Base-by-base conservation (phyloP, 495 filamentous ascomycete species). In the Hypoxylon cercidicola region DNA sequence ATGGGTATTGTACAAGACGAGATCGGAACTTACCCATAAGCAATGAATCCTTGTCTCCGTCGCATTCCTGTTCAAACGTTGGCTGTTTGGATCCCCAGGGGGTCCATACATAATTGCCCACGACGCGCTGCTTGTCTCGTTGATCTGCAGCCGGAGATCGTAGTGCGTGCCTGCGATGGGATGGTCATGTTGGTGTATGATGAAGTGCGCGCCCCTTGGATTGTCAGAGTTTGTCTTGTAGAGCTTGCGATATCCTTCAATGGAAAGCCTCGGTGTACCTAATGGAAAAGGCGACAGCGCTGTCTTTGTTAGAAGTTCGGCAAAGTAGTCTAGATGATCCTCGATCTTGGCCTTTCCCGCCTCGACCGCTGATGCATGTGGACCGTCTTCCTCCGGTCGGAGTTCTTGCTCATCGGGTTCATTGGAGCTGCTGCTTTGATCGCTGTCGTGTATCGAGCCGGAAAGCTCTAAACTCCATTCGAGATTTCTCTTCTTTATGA, bases 131-230 rank as follows among this genome's bases (percentile, higher is more conserved):
- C 87, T 90, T 1, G 85, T 80, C 49, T 81, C 79, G 12, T 85
- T 89, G 71, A 90, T 87, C 69, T 91, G 88, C 1, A 91, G 74
- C 12, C 87, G 79, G 3, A 91, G 74, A 71, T 90, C 88, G 74
- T 89, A 88, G 57, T 88, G 85, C 0, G 80, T 75, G 10, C 88
- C 87, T 12, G 87, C 84, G 8, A 88, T 75, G 2, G 87, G 87
- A 71, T 90, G 88, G 60, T 90, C 88, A 68, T 90, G 88, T 66
- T 90, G 88, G 70, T 89, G 86, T 23, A 90, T 78, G 32, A 90
- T 81, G 62, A 89, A 89, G 65, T 90, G 87, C 19, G 74, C 76
- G 9, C 87, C 88, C 15, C 10, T 75, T 47, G 5, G 64, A 50
- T 50, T 84, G 71, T 60, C 79, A 51, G 68, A 51, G 50, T 85